phyloP scores from a whole-genome alignment of 2,329 filamentous ascomycete genomes.

The Ophiosphaerella narmari region DNA sequence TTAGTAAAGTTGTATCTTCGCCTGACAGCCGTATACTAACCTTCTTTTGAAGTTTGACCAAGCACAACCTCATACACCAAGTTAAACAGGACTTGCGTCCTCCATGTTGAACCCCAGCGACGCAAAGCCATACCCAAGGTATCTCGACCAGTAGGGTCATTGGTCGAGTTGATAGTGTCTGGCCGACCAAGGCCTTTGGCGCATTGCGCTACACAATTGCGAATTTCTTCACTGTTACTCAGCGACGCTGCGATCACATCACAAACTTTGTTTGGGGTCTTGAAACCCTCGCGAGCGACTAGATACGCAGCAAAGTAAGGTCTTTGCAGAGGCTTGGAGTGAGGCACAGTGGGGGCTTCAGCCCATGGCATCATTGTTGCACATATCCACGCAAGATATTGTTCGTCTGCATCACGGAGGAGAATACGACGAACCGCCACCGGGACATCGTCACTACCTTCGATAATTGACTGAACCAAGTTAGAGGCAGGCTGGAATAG shows the following conservation, averaged over 20 bases:
- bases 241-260: slow-evolving; percentile 69
- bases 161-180: slow-evolving; percentile 50
- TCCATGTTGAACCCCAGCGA: slow-evolving; percentile 74
- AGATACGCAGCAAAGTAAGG: slow-evolving; percentile 57
- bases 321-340: slow-evolving; percentile 50
- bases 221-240: slow-evolving; percentile 67
- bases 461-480: slow-evolving; percentile 53
- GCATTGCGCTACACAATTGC: slow-evolving; percentile 59
- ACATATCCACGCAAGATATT: slow-evolving; percentile 77
- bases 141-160: slow-evolving; percentile 59
- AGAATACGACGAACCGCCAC: slow-evolving; percentile 54
- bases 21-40: slow-evolving; percentile 41
- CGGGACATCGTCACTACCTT: slow-evolving; percentile 29
- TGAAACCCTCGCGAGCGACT: slow-evolving; percentile 77
- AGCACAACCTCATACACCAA: slow-evolving; percentile 65
- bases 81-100: slow-evolving; percentile 70
- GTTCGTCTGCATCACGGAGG: slow-evolving; percentile 65
- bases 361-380: slow-evolving; percentile 76
- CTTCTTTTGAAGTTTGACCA: slow-evolving; percentile 44
- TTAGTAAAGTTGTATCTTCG: slow-evolving; percentile 15
- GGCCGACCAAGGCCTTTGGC: slow-evolving; percentile 55
- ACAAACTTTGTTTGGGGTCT: slow-evolving; percentile 74
- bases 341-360: slow-evolving; percentile 54
- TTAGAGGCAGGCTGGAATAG: slow-evolving; percentile 69
- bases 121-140: slow-evolving; percentile 75